Evolutionary conservation across 129 eudicot genomes (phyloP), one percentile per base, ranked within the genome.

Genomic region (Centaurea solstitialis): DNA sequence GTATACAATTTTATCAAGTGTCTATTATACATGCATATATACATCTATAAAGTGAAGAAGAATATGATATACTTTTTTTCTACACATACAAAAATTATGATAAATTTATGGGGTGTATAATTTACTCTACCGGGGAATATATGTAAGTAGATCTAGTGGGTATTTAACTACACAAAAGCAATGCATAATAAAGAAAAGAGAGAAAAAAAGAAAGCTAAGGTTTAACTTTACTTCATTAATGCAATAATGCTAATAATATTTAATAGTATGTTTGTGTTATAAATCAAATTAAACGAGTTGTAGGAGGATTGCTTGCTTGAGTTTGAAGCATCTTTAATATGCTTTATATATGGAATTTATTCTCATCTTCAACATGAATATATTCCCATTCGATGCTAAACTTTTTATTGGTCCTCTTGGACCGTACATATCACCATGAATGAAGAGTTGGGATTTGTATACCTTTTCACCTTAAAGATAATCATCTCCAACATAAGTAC

Each of bases 291-390:
- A 67, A 84, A 77, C 70, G 81, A n/a, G n/a, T n/a, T n/a, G n/a
- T n/a, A n/a, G n/a, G n/a, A 81, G 50, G 85, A 75, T 71, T 82
- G 91, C 57, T 91, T 83, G 93, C 97, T 91, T 91, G 88, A 80
- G 86, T 79, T 86, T 87, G 87, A 91, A 91, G 97, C 97, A 89
- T 91, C 93, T 78, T 82, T 83, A 57, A 57, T 57, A 39, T 70
- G 80, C 93, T 87, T 85, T 91, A 71, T 61, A 61, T 85, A 59
- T 33, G 22, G 89, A 91, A 89, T 87, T 83, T 85, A 87, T 91
- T 87, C 97, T 83, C 86, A 82, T 82, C 85, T 81, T 67, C 82
- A 35, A 43, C 72, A 72, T 89, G 93, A 91, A 91, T 91, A 91
- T 87, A 91, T 91, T 87, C 97, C 85, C 80, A 81, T 79, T 84